Conservation (phyloP, 495 filamentous ascomycete species). For the Neurospora pannonica region DNA sequence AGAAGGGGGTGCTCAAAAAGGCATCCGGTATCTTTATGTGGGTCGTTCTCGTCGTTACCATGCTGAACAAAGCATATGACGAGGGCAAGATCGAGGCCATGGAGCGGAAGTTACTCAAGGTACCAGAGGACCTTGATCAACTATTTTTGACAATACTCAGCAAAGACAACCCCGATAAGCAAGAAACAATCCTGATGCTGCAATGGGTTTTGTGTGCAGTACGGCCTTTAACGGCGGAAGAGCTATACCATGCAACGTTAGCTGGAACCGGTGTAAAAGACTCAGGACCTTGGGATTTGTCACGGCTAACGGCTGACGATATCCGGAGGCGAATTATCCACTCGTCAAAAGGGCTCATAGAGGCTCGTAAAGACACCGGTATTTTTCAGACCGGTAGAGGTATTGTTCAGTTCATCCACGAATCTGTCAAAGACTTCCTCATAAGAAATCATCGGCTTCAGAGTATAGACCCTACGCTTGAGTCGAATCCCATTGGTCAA, state of each 20-base stretch:
- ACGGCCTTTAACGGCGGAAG: slow-evolving; percentile 1
- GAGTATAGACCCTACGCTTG: slow-evolving; percentile 5
- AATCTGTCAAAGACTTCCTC: slow-evolving; percentile 14
- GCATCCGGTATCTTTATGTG: slow-evolving; percentile 23
- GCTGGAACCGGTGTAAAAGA: neutral
- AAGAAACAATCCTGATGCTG: slow-evolving; percentile 5
- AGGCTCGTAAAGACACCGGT: neutral
- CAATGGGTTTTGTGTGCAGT: slow-evolving; percentile 6
- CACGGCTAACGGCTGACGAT: neutral
- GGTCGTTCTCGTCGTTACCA: slow-evolving; percentile 24
- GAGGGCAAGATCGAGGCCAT: slow-evolving; percentile 10
- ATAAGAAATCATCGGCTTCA: slow-evolving; percentile 3
- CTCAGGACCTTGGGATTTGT: neutral
- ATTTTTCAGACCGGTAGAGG: no score
- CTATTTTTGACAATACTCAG: slow-evolving; percentile 2
- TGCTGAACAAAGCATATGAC: slow-evolving; percentile 23
- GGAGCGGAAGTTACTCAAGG: neutral
- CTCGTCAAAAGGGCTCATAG: slow-evolving; percentile 11
- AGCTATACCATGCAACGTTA: slow-evolving; percentile 5
- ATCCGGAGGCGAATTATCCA: slow-evolving; percentile 11
- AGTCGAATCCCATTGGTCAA: neutral
- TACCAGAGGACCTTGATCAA: neutral
- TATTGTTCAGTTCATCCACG: slow-evolving; percentile 14
- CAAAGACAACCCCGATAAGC: neutral
- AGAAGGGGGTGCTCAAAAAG: neutral